Conservation (phyloP, 345 rosid genomes). For the Salix koriyanagi region DNA sequence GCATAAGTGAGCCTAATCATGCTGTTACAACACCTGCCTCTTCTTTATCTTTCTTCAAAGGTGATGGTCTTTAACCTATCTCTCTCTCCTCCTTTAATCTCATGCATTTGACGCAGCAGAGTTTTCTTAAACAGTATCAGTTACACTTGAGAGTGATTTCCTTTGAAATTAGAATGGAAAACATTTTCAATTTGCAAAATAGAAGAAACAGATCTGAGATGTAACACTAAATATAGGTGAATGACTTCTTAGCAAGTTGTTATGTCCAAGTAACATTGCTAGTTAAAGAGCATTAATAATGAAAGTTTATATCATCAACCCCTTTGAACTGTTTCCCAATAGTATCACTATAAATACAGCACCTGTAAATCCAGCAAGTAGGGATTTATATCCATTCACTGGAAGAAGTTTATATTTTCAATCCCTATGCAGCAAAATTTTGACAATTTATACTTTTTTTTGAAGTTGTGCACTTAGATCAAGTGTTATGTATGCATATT, state of each 20-base stretch:
- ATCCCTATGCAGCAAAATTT: background rate
- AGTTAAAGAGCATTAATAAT: background rate
- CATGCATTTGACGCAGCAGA: background rate
- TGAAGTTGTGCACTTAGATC: background rate
- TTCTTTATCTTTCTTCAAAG: constrained; percentile 75
- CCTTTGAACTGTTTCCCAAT: background rate
- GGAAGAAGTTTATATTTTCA: background rate
- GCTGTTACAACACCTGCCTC: constrained; percentile 40
- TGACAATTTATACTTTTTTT: background rate
- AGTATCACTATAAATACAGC: background rate
- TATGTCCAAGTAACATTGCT: background rate
- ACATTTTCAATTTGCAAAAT: background rate
- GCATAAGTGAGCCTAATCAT: constrained; percentile 29
- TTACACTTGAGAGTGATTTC: background rate
- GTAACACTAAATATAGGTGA: background rate
- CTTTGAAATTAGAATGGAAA: background rate
- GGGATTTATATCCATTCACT: background rate
- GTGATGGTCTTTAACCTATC: constrained; percentile 25
- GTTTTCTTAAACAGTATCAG: background rate
- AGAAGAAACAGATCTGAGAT: background rate
- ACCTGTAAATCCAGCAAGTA: background rate
- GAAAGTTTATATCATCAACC: background rate
- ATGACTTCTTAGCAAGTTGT: background rate
- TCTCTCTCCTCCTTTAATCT: background rate
- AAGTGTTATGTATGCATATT: too few relatives aligned